Base-by-base conservation (phyloP, 1,139 yeast genomes). In the Taiozyma sp. region DNA sequence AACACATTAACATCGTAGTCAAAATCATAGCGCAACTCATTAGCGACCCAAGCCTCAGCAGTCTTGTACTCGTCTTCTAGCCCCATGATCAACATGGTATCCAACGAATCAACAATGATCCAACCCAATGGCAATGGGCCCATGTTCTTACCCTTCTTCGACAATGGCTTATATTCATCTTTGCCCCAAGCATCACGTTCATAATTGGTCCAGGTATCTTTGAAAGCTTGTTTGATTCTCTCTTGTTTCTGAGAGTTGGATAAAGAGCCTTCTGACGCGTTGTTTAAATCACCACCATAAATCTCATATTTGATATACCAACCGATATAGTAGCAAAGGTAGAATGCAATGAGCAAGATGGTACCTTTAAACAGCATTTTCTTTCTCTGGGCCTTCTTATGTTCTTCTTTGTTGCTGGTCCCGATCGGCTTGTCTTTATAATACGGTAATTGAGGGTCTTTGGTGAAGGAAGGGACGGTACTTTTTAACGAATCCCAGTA, bases 91-190 rank as follows among this genome's bases (percentile, higher is more conserved):
- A 82, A 76, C 73, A 91, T 70, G 0, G 97, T 88, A 63, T 93
- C 98, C 50, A 93, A 68, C 1, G 95, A 77, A 66, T 91, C 98
- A 8, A 91, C 95, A 61, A 91, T 85, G 67, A 91, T 88, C 97
- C 97, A 91, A 2, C 99, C 99, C 59, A 91, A 69, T 1, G 98
- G 97, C 52, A 76, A 68, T 8, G 83, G 83, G 1, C 89, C 91
- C 90, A 89, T 86, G 62, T 89, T 87, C 53, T 77, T 73, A n/a
- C 89, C 90, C 1, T 62, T 66, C 50, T 81, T 78, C 14, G 76
- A 66, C 21, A 86, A 64, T 0, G 97, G 88, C 29, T 71, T 69
- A 61, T 83, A 87, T 4, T 80, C 77, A 59, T 87, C 95, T 52
- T 71, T 73, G 3, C 97, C 97, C 95, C 95, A 90, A 0, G 88